phyloP scores from a whole-genome alignment of 306 rosid species.

The Biancaea sappan region DNA sequence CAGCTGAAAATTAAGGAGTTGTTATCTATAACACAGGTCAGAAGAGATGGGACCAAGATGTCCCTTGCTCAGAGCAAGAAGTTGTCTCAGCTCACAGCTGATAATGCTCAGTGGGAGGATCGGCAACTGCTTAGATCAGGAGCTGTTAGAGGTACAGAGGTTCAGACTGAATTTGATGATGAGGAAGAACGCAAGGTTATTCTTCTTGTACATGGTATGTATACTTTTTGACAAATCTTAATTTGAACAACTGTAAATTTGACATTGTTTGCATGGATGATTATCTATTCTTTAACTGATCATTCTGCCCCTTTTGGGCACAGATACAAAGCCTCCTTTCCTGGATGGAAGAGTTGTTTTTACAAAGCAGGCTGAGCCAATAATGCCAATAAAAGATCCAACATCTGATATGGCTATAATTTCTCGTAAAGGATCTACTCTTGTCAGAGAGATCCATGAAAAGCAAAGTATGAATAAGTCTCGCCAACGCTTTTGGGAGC shows the following conservation, averaged over 20 bases:
- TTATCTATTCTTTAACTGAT: conserved; percentile 27
- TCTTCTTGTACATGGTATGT: conserved; percentile 96
- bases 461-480: conserved; percentile 90
- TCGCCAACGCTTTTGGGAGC: conserved; percentile 99
- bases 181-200: conserved; percentile 96
- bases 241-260: conserved; percentile 12
- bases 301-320: conserved; percentile 29
- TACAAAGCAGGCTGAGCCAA: conserved; percentile 97
- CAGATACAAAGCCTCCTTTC: conserved; percentile 99
- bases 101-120: conserved; percentile 99
- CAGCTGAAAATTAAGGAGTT: conserved; percentile 21
- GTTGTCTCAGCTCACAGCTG: conserved; percentile 92
- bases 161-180: conserved; percentile 96
- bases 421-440: conserved; percentile 90
- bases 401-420: conserved; percentile 99
- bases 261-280: conserved; percentile 16
- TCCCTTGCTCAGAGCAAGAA: conserved; percentile 92
- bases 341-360: conserved; percentile 96
- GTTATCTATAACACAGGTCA: conserved; percentile 53
- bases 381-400: conserved; percentile 97
- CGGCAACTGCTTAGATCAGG: conserved; percentile 95
- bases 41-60: conserved; percentile 97
- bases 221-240: conserved; percentile 8
- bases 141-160: conserved; percentile 98
- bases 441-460: conserved; percentile 91